phyloP scores from a whole-genome alignment of 768 basidiomycete genomes.

The Phylloporus sp. region DNA sequence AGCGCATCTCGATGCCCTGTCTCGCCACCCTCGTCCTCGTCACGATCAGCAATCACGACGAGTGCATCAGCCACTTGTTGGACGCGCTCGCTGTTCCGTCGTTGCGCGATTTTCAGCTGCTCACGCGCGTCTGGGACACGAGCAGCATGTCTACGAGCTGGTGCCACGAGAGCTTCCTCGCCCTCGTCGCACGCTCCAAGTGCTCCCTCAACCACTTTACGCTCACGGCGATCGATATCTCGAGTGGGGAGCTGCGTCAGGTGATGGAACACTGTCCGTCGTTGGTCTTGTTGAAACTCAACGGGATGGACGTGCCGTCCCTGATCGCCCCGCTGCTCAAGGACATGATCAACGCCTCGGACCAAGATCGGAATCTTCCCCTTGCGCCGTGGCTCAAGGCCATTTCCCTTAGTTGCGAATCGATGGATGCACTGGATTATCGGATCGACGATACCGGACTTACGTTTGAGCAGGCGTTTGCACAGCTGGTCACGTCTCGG shows the following conservation, averaged over 20 bases:
- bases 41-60: constrained; percentile 27
- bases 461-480: constrained; percentile 27
- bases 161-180: constrained; percentile 27
- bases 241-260: constrained; percentile 20
- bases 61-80: constrained; percentile 23
- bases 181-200: constrained; percentile 23
- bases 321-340: constrained; percentile 20
- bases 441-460: constrained; percentile 21
- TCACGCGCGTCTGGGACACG: constrained; percentile 32
- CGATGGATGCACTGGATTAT: constrained; percentile 19
- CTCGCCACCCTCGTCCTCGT: constrained; percentile 29
- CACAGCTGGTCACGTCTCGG: constrained; percentile 21
- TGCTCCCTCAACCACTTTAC: constrained; percentile 30
- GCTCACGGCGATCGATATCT: constrained; percentile 23
- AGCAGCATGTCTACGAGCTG: constrained; percentile 26
- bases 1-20: constrained; percentile 26
- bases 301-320: constrained; percentile 21
- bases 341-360: constrained; percentile 22
- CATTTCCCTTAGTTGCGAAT: constrained; percentile 29
- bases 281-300: constrained; percentile 27
- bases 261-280: constrained; percentile 28
- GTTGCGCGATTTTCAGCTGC: constrained; percentile 29
- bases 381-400: constrained; percentile 30
- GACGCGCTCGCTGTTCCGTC: constrained; percentile 22
- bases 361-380: constrained; percentile 13